A percentile compares a stretch with the other conserved stretches of the same genome.
Conservation (phyloP, 768 basidiomycete species). For the Mycena vulgaris region DNA sequence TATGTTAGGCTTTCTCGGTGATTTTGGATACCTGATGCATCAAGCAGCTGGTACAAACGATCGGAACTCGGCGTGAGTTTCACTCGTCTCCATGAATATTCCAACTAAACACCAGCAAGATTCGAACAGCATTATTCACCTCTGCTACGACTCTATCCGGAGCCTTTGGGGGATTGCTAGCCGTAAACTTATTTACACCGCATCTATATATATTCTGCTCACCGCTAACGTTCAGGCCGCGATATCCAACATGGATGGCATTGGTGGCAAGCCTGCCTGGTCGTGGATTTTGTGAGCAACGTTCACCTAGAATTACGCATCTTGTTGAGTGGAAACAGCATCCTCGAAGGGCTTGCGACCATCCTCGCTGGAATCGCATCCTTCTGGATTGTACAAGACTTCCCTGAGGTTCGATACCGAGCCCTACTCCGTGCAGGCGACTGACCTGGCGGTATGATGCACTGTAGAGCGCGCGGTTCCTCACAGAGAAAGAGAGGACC, state of each 20-base stretch:
- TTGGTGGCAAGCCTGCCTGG: conserved; percentile 72
- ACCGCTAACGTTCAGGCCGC: conserved; percentile 62
- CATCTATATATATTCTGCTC: neutral
- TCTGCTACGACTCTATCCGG: conserved; percentile 86
- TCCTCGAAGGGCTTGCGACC: conserved; percentile 81
- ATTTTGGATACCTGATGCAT: neutral
- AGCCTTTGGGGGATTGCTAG: conserved; percentile 50
- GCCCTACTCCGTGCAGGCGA: too few species aligned
- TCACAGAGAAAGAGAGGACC: conserved; percentile 74
- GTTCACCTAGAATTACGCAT: neutral
- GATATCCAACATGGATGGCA: conserved; percentile 79
- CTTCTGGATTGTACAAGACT: conserved; percentile 84
- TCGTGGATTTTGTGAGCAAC: conserved; percentile 63
- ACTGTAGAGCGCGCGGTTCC: conserved; percentile 79
- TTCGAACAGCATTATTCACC: conserved; percentile 80
- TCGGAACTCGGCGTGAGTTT: conserved; percentile 75
- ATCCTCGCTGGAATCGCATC: conserved; percentile 71
- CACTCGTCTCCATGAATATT: neutral
- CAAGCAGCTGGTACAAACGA: conserved; percentile 85
- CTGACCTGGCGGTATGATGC: too few species aligned
- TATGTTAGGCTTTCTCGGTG: neutral
- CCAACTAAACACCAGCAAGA: conserved; percentile 9
- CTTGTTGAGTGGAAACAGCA: conserved; percentile 58
- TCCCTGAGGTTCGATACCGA: too few species aligned
- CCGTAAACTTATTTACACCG: neutral